Base-by-base conservation (phyloP, 1,139 yeast species). In the Starmera stellimalicola region DNA sequence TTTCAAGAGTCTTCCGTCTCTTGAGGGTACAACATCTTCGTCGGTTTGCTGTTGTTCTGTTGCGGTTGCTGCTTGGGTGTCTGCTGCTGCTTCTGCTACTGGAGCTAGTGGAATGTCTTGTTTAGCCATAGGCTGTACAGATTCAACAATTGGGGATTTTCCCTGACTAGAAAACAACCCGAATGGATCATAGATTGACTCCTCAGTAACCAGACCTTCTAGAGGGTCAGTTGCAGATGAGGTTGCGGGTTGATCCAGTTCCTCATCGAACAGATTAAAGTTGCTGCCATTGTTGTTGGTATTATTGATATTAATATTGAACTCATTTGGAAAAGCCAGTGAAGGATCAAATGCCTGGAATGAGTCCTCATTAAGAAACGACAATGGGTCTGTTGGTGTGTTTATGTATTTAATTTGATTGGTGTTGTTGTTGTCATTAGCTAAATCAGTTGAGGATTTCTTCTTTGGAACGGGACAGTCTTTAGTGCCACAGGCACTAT, bases 401-500 rank as follows among this genome's bases (percentile, higher is more conserved):
- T 12, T 27, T 18, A 15, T 24, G 10, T 27, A 7, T 11, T 12
- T 18, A 9, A 26, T 14, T 14, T 16, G 25, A 22, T 30, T 7
- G 14, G 31, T 33, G 19, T 35, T 35, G 20, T 41, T 47, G 11
- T 37, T 33, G 16, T 22, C 16, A 14, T 11, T 4, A 6, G 29
- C 33, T 6, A 31, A 14, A 16, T 44, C 50, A 30, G 45, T 45
- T 38, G 42, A 34, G 40, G 41, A 45, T 55, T 37, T 36, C 5
- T 48, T 35, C 50, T 71, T 70, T 7, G 95, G 94, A 7, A 77
- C 55, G 4, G 94, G 94, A 40, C 70, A 60, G 19, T 65, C 65
- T 50, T 66, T 76, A n/a, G 78, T 78, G 14, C 95, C 96, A 57
- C 97, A 88, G 1, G 88, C 96, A 52, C 76, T 70, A 41, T 73